Evolutionary conservation across 441 rosid genomes (phyloP).

Genomic region (Codiaeum variegatum): DNA sequence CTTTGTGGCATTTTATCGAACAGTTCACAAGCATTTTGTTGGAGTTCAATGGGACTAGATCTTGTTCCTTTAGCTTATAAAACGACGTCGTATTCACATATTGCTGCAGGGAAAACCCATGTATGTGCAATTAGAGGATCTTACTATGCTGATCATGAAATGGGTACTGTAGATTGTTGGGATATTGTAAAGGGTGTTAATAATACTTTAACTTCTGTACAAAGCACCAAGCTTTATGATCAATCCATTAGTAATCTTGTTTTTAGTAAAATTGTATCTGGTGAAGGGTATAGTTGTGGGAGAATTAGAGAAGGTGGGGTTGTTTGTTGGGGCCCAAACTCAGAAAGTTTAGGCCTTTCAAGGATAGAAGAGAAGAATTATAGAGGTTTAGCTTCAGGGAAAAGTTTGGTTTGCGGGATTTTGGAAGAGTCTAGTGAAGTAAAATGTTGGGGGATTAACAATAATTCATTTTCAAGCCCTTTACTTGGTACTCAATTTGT

Average conservation of each 20-base stretch:
- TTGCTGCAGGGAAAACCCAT: conserved; percentile 73
- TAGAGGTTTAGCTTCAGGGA: conserved; percentile 53
- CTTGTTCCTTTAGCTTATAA: conserved; percentile 55
- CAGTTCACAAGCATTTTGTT: conserved; percentile 61
- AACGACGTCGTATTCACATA: conserved; percentile 54
- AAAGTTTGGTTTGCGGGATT: conserved; percentile 54
- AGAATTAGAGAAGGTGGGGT: conserved; percentile 61
- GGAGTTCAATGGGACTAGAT: conserved; percentile 47
- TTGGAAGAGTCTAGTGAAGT: conserved; percentile 43
- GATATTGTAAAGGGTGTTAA: conserved; percentile 37
- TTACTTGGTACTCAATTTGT: conserved; percentile 44
- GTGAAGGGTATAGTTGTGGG: conserved; percentile 89
- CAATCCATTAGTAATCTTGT: conserved; percentile 44
- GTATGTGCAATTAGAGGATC: conserved; percentile 79
- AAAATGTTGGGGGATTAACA: conserved; percentile 62
- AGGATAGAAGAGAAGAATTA: conserved; percentile 36
- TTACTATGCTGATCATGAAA: conserved; percentile 60
- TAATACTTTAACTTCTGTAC: conserved; percentile 35
- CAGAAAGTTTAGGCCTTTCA: conserved; percentile 42
- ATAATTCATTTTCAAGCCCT: conserved; percentile 29
- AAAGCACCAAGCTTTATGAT: conserved; percentile 37
- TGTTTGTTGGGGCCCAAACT: conserved; percentile 79
- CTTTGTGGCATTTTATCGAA: conserved; percentile 66
- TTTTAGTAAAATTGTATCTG: conserved; percentile 59
- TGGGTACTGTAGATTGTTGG: conserved; percentile 76